These are phyloP conservation scores for Ophiostoma pallidulum DNA, from an alignment of 2,329 filamentous ascomycete species.

Conservation along the genomic window DNA sequence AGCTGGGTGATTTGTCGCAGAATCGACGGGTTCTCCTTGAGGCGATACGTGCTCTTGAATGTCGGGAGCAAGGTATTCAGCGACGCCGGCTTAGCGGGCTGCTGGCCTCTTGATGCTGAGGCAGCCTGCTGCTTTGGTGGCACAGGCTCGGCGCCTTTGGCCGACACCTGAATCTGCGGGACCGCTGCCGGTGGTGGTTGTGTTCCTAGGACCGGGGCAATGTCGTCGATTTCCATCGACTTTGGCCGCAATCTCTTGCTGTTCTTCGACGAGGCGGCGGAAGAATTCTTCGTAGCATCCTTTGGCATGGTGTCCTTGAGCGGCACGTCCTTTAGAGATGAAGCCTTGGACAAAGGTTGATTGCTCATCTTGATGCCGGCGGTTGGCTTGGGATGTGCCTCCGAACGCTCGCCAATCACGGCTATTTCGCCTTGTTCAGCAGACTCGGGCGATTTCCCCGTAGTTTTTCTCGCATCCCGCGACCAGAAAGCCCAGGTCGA, in stretches of 20 bases:
- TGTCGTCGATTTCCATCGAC: conserved; percentile 38
- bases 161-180: not conserved
- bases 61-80: conserved; percentile 61
- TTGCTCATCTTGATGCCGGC: conserved; percentile 34
- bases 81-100: conserved; percentile 30
- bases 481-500: conserved; percentile 82
- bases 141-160: not conserved
- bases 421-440: conserved; percentile 44
- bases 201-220: conserved; percentile 23
- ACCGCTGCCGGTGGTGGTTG: not conserved
- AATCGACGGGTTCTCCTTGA: conserved; percentile 59
- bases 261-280: conserved; percentile 26
- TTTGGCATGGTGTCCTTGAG: conserved; percentile 11
- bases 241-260: conserved; percentile 37
- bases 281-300: not conserved
- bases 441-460: conserved; percentile 21
- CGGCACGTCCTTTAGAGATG: conserved; percentile 25
- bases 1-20: conserved; percentile 56
- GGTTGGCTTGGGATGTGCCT: conserved; percentile 43
- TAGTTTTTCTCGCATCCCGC: conserved; percentile 37
- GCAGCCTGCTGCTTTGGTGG: not conserved
- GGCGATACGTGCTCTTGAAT: conserved; percentile 57
- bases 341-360: conserved; percentile 26
- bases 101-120: not conserved
- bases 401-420: conserved; percentile 46